Conservation (phyloP, 441 rosid species). For the Pelargonium australe region DNA sequence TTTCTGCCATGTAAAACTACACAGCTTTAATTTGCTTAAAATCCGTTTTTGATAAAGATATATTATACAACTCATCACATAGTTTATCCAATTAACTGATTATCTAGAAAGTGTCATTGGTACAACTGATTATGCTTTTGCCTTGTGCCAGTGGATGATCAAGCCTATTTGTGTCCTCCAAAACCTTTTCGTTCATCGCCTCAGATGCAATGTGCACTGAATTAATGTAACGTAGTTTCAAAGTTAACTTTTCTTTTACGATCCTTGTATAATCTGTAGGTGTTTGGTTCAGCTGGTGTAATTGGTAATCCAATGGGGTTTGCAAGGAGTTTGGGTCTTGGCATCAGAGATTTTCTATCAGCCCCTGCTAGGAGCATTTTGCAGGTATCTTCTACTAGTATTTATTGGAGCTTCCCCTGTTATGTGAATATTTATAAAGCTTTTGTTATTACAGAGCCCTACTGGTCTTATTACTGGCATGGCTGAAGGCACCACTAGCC, state of each 20-base stretch:
- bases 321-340: constrained; percentile 90
- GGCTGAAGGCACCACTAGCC: constrained; percentile 96
- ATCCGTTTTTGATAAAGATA: not conserved
- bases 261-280: constrained; percentile 39
- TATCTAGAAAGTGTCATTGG: not conserved
- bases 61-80: not conserved
- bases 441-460: constrained; percentile 64
- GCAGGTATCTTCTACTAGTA: constrained; percentile 41
- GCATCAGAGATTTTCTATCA: constrained; percentile 84
- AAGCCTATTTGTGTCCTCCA: not conserved
- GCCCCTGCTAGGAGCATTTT: constrained; percentile 77
- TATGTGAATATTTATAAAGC: constrained; percentile 9
- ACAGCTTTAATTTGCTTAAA: not conserved
- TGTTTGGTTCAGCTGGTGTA: constrained; percentile 97
- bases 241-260: not conserved
- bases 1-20: not conserved
- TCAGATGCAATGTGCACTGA: not conserved
- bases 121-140: not conserved
- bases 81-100: not conserved
- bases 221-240: not conserved
- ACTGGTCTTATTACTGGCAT: constrained; percentile 79
- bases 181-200: not conserved
- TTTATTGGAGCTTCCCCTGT: constrained; percentile 15
- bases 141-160: not conserved
- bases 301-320: constrained; percentile 98